A percentile compares a stretch with the other conserved stretches of the same genome.
Conservation (phyloP, 768 basidiomycete species). For the Boletus eberwhitei region DNA sequence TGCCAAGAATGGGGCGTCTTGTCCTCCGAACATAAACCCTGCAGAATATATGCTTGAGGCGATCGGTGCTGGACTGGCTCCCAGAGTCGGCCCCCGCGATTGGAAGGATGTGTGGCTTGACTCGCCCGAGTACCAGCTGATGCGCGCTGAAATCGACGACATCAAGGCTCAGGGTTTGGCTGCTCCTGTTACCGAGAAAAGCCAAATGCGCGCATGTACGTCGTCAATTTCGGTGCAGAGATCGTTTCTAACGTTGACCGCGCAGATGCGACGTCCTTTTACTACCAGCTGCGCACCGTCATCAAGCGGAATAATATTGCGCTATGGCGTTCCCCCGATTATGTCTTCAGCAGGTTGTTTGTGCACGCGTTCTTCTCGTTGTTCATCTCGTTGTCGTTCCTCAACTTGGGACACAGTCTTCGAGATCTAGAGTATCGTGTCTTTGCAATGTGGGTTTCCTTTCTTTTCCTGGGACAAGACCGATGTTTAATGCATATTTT, state of each 20-base stretch:
- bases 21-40: slow-evolving; percentile 77
- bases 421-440: slow-evolving; percentile 76
- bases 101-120: slow-evolving; percentile 86
- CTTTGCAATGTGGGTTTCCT: slow-evolving; percentile 62
- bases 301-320: slow-evolving; percentile 63
- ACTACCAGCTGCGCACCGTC: slow-evolving; percentile 70
- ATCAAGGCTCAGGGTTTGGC: slow-evolving; percentile 50
- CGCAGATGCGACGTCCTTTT: slow-evolving; percentile 70
- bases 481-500: neutral
- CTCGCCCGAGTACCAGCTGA: slow-evolving; percentile 53
- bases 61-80: slow-evolving; percentile 80
- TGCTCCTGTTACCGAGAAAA: slow-evolving; percentile 38
- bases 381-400: slow-evolving; percentile 74
- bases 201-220: slow-evolving; percentile 48
- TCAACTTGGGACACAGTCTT: slow-evolving; percentile 62
- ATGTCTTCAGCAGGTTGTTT: slow-evolving; percentile 80
- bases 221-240: neutral
- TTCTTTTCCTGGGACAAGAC: neutral
- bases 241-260: neutral
- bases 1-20: slow-evolving; percentile 62
- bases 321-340: slow-evolving; percentile 82
- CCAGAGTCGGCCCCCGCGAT: slow-evolving; percentile 71
- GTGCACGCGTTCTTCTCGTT: slow-evolving; percentile 69
- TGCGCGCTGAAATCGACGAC: slow-evolving; percentile 41
- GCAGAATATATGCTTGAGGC: slow-evolving; percentile 78